A percentile compares a stretch with the other conserved stretches of the same genome.
Conservation (phyloP, 345 rosid genomes). For the Carallia brachiata region DNA sequence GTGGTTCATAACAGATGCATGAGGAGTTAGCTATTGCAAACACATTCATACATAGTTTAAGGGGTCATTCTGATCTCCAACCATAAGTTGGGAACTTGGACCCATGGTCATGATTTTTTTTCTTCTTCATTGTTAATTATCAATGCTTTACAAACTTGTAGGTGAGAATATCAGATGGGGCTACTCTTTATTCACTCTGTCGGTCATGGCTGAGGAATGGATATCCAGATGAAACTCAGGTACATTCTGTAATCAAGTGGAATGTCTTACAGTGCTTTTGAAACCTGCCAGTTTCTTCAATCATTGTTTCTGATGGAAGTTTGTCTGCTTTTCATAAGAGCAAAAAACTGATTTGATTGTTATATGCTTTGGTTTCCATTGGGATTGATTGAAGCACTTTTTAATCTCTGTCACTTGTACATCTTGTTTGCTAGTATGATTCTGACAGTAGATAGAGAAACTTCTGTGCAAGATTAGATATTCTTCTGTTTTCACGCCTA, state of each 20-base stretch:
- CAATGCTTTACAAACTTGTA: constrained; percentile 12
- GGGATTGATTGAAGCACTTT: not conserved
- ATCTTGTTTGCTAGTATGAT: not conserved
- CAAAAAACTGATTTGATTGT: not conserved
- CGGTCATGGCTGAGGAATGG: constrained; percentile 96
- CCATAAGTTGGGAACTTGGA: not conserved
- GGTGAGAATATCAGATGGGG: constrained; percentile 69
- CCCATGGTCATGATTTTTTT: not conserved
- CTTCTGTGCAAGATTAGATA: not conserved
- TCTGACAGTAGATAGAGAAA: not conserved
- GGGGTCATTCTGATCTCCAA: not conserved
- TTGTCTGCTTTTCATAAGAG: not conserved
- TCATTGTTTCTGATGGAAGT: not conserved
- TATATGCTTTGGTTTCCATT: not conserved
- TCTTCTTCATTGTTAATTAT: not conserved
- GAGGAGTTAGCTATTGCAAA: not conserved
- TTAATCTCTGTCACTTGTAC: not conserved
- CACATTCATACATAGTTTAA: not conserved
- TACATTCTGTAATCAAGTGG: constrained; percentile 24
- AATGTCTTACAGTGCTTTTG: not conserved
- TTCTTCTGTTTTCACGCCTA: not conserved
- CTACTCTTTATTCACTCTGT: constrained; percentile 78
- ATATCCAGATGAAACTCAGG: constrained; percentile 65
- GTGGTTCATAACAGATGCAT: not conserved
- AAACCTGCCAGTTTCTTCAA: no score